Evolutionary conservation across 1,284 basidiomycete species (phyloP).

Genomic region (Leccinum brunneo-olivaceum): DNA sequence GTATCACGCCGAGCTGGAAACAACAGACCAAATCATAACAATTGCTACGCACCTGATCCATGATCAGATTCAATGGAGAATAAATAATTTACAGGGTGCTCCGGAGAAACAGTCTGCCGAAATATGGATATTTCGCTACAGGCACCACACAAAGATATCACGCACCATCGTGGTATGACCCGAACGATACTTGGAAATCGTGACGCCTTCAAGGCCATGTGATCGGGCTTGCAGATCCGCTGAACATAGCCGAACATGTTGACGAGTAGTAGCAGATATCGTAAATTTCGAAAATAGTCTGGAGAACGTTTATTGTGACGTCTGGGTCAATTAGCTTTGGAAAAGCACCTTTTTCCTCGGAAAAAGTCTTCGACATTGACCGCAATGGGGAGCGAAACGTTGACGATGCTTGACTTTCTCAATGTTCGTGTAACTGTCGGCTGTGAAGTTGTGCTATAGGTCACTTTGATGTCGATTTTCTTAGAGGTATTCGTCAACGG

Average conservation of each 20-base stretch:
- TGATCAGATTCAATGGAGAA: constrained; percentile 60
- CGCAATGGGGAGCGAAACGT: constrained; percentile 65
- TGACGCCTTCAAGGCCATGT: constrained; percentile 41
- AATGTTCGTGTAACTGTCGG: constrained; percentile 48
- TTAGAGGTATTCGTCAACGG: constrained; percentile 24
- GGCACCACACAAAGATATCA: constrained; percentile 5
- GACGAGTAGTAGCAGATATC: constrained; percentile 64
- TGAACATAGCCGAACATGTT: constrained; percentile 61
- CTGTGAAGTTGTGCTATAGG: constrained; percentile 55
- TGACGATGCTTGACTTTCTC: constrained; percentile 45
- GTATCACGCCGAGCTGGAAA: constrained; percentile 6
- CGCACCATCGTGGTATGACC: constrained; percentile 37
- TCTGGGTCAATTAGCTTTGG: background rate
- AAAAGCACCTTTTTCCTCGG: constrained; percentile 53
- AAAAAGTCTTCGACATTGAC: constrained; percentile 87
- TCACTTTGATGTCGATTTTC: constrained; percentile 57
- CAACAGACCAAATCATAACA: background rate
- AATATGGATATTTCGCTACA: constrained; percentile 3
- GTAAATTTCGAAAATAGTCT: constrained; percentile 79
- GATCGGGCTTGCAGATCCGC: constrained; percentile 45
- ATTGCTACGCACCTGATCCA: constrained; percentile 45
- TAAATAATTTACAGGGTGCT: constrained; percentile 63
- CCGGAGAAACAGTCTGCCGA: constrained; percentile 59
- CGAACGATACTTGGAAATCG: constrained; percentile 42
- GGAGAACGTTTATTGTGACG: constrained; percentile 7